Evolutionary conservation across 306 rosid species (phyloP).

Genomic region (Acacia crassicarpa): DNA sequence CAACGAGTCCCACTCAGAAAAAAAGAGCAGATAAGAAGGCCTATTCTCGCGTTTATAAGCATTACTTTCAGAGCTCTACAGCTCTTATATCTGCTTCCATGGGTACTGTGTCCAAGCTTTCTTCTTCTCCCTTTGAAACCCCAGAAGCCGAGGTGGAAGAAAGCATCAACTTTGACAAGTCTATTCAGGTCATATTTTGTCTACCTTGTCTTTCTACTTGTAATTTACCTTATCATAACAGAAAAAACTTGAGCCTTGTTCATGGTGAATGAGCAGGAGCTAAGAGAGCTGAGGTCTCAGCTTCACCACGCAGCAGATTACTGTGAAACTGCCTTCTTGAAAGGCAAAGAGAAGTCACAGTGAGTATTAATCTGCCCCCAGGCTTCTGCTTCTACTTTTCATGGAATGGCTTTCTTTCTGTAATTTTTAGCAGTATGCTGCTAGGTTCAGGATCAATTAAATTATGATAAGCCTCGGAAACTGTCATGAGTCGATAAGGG

Average conservation of each 20-base stretch:
- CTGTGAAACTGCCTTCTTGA: constrained; percentile 76
- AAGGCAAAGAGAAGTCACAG: constrained; percentile 61
- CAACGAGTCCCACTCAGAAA: constrained; percentile 20
- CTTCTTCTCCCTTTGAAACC: constrained; percentile 41
- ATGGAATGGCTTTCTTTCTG: not conserved
- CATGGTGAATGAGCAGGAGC: constrained; percentile 51
- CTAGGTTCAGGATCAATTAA: too few relatives aligned
- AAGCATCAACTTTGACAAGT: constrained; percentile 47
- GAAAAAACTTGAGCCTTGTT: not conserved
- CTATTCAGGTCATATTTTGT: constrained; percentile 58
- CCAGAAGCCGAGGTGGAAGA: constrained; percentile 44
- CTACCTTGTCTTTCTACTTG: not conserved
- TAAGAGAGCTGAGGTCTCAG: constrained; percentile 70
- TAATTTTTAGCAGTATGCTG: not conserved
- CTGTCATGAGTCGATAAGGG: too few relatives aligned
- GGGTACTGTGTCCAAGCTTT: constrained; percentile 44
- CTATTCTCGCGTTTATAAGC: not conserved
- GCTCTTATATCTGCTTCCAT: constrained; percentile 25
- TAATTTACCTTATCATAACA: not conserved
- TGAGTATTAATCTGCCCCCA: constrained; percentile 37
- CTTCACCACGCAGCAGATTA: constrained; percentile 92
- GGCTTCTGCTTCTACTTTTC: not conserved
- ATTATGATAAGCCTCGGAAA: too few relatives aligned
- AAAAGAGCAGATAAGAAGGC: constrained; percentile 28
- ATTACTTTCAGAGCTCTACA: constrained; percentile 11